A percentile compares a stretch with the other conserved stretches of the same genome.
phyloP scores from a whole-genome alignment of 2,329 filamentous ascomycete species.

The Stagonosporopsis chrysanthemi region DNA sequence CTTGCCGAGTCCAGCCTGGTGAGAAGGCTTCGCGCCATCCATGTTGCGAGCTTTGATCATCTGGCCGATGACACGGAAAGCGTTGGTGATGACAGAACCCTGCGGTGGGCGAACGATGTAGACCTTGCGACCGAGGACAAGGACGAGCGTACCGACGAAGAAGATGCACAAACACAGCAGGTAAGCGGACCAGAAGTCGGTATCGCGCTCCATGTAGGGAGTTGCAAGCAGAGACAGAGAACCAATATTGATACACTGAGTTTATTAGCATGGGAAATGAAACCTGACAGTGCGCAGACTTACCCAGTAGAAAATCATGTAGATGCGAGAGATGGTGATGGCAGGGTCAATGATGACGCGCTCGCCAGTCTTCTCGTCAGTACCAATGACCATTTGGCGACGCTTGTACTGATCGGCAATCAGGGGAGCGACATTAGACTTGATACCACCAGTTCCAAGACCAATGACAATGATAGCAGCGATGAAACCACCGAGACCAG shows the following conservation, averaged over 20 bases:
- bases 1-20: constrained; percentile 63
- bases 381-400: constrained; percentile 52
- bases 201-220: constrained; percentile 73
- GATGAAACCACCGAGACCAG: constrained; percentile 70
- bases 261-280: not conserved
- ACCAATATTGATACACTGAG: constrained; percentile 72
- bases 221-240: constrained; percentile 73
- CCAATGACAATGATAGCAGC: constrained; percentile 70
- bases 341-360: constrained; percentile 57
- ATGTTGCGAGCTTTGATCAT: constrained; percentile 63
- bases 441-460: constrained; percentile 81
- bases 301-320: constrained; percentile 70
- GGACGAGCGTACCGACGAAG: constrained; percentile 66
- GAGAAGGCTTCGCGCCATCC: constrained; percentile 71
- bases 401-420: constrained; percentile 59
- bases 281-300: not conserved
- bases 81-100: constrained; percentile 48
- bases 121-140: constrained; percentile 48
- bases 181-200: constrained; percentile 75
- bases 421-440: constrained; percentile 72
- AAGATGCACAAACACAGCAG: constrained; percentile 71
- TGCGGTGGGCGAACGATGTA: constrained; percentile 51
- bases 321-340: constrained; percentile 58
- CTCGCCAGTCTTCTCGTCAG: constrained; percentile 54
- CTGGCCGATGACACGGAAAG: constrained; percentile 67